These are phyloP conservation scores for Parachlorella kessleri DNA, from an alignment of 139 green algal genomes.

Conservation along the genomic window DNA sequence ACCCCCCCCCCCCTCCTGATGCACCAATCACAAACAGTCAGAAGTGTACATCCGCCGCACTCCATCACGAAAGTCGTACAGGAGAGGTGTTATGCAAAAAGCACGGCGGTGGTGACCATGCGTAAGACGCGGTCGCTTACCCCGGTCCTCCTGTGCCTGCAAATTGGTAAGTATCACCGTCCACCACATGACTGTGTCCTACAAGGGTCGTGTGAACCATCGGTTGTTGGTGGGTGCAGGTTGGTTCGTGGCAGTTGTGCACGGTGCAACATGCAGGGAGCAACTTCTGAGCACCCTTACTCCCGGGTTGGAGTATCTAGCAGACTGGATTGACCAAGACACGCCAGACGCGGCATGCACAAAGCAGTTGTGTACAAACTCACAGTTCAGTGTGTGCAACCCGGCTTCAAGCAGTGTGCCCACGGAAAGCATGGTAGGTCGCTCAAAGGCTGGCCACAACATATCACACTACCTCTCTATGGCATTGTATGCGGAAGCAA, in stretches of 20 bases:
- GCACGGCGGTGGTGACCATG: background rate
- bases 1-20: too few species aligned
- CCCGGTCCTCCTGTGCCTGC: too few species aligned
- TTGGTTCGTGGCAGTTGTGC: background rate
- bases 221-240: background rate
- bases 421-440: background rate
- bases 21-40: too few species aligned
- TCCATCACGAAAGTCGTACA: background rate
- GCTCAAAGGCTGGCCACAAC: background rate
- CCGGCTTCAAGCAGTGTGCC: constrained; percentile 1
- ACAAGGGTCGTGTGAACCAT: background rate
- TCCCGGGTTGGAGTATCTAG: background rate
- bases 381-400: background rate
- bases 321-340: constrained; percentile 39
- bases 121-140: background rate
- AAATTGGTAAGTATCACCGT: background rate
- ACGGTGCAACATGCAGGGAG: background rate
- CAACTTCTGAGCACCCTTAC: background rate
- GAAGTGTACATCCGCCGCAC: too few species aligned
- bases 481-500: background rate
- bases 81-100: background rate
- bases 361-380: constrained; percentile 17
- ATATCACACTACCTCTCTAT: background rate
- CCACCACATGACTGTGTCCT: background rate
- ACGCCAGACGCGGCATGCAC: constrained; percentile 29